Percentiles rank a stretch among this genome's conserved stretches.
These are phyloP conservation scores for Arachis stenosperma DNA, from an alignment of 306 rosid genomes.

Conservation along the genomic window DNA sequence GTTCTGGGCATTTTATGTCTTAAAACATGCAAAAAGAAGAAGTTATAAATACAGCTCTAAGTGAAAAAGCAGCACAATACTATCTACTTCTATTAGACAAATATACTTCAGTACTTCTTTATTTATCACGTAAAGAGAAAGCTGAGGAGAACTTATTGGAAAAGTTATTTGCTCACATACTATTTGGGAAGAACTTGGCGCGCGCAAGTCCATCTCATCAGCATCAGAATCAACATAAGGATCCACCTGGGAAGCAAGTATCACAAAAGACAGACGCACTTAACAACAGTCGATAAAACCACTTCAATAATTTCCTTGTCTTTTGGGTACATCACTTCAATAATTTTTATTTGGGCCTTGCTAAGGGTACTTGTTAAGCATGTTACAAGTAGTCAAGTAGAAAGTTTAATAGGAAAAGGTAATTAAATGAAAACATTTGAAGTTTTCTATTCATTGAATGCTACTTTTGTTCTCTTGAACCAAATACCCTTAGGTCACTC, in stretches of 20 bases:
- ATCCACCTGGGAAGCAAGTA: constrained; percentile 59
- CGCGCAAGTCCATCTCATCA: constrained; percentile 46
- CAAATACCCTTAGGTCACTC: no score
- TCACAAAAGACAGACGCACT: constrained; percentile 30
- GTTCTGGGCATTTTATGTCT: constrained; percentile 7
- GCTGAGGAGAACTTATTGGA: constrained; percentile 23
- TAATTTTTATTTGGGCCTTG: no score
- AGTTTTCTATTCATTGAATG: no score
- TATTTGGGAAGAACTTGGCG: constrained; percentile 47
- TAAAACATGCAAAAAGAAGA: constrained; percentile 7
- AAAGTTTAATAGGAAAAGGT: no score
- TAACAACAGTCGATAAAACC: constrained; percentile 1
- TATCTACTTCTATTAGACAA: constrained; percentile 18
- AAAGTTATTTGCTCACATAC: constrained; percentile 54
- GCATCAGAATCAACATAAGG: constrained; percentile 54
- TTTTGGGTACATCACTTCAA: no score
- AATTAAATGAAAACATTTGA: no score
- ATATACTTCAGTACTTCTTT: constrained; percentile 27
- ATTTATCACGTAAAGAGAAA: constrained; percentile 29
- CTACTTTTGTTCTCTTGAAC: no score
- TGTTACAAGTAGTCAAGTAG: no score
- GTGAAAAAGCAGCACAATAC: constrained; percentile 5
- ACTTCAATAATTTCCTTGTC: constrained; percentile 1
- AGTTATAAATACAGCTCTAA: constrained; percentile 12
- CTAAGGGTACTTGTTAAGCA: no score